Conservation (phyloP, 352 stramenopile species). For the Plasmopara muralis region DNA sequence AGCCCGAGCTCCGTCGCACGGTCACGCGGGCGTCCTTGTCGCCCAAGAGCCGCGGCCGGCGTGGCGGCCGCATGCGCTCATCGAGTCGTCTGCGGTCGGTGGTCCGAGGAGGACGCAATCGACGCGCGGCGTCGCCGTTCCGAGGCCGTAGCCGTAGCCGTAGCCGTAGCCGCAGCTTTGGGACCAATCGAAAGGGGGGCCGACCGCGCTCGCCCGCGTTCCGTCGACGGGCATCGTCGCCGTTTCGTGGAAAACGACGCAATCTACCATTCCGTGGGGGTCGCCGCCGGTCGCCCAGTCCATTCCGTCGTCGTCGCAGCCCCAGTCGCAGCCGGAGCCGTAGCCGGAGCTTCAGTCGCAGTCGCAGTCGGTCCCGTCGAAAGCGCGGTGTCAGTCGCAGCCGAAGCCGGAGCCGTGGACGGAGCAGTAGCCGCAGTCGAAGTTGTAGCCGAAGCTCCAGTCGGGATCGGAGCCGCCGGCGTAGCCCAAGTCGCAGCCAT, state of each 20-base stretch:
- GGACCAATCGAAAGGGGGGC: conserved; percentile 12
- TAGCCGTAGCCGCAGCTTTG: conserved; percentile 32
- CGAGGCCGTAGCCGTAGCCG: conserved; percentile 44
- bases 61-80: conserved; percentile 17
- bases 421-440: conserved; percentile 25
- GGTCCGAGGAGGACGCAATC: conserved; percentile 8
- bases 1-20: conserved; percentile 5
- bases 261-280: conserved; percentile 26
- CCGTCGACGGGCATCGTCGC: conserved; percentile 33
- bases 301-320: conserved; percentile 29
- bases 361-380: conserved; percentile 17
- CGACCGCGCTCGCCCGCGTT: conserved; percentile 26
- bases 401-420: conserved; percentile 14
- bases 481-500: conserved; percentile 21
- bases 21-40: conserved; percentile 19
- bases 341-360: conserved; percentile 26
- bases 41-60: conserved; percentile 14
- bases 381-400: conserved; percentile 24
- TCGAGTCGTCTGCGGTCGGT: conserved; percentile 18
- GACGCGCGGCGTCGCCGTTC: conserved; percentile 39
- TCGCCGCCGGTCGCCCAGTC: conserved; percentile 26
- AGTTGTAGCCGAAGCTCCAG: conserved; percentile 34
- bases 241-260: conserved; percentile 29
- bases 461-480: conserved; percentile 19
- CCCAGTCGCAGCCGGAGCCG: conserved; percentile 15